phyloP scores from a whole-genome alignment of 1,284 basidiomycete species.

The Takashimella tepidaria region DNA sequence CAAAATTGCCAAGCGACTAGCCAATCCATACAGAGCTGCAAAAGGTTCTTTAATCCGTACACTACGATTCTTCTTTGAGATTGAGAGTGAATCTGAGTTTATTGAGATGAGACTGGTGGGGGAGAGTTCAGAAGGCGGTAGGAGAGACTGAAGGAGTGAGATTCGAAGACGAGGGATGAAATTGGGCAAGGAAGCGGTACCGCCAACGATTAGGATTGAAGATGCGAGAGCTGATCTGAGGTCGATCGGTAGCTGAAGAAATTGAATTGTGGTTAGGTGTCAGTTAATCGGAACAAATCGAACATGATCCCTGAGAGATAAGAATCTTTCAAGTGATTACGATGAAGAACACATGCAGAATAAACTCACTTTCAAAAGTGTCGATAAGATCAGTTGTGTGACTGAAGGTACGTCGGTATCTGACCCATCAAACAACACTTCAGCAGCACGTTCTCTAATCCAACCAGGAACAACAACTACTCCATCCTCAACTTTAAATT shows the following conservation, averaged over 20 bases:
- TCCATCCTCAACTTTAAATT: constrained; percentile 47
- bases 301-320: too few species aligned
- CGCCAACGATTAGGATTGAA: constrained; percentile 78
- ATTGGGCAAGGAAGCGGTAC: constrained; percentile 84
- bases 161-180: constrained; percentile 79
- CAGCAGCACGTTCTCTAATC: constrained; percentile 84
- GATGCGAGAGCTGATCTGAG: constrained; percentile 73
- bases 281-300: too few species aligned
- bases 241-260: constrained; percentile 86
- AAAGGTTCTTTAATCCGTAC: constrained; percentile 60
- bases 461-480: constrained; percentile 86
- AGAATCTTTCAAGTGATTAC: too few species aligned
- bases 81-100: constrained; percentile 8
- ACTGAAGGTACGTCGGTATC: constrained; percentile 78
- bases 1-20: constrained; percentile 67
- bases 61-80: constrained; percentile 5
- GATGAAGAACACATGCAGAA: too few species aligned
- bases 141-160: constrained; percentile 63
- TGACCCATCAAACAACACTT: constrained; percentile 84
- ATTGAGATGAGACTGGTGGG: constrained; percentile 1
- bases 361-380: constrained; percentile 66
- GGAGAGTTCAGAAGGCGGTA: constrained; percentile 45
- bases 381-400: constrained; percentile 70
- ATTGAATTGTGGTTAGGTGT: too few species aligned
- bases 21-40: constrained; percentile 62